Conservation (phyloP, 1,284 basidiomycete genomes). For the Grifola frondosa region DNA sequence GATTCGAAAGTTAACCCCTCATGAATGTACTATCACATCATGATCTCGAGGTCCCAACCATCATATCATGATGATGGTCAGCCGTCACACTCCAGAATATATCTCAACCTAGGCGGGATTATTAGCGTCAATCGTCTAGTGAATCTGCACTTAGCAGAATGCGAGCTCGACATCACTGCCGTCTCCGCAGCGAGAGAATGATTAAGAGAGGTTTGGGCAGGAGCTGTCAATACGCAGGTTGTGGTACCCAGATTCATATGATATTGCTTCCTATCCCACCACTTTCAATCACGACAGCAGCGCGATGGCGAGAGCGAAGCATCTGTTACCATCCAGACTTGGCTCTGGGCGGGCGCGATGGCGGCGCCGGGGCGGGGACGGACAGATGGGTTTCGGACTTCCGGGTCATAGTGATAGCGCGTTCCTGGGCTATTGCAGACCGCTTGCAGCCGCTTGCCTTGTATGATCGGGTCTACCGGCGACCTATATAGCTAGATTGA, state of each 20-base stretch:
- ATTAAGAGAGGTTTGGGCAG: conserved; percentile 11
- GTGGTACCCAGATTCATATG: too few species aligned
- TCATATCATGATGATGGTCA: conserved; percentile 11
- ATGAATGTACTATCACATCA: too few species aligned
- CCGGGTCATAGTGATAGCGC: conserved; percentile 21
- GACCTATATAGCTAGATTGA: conserved; percentile 26
- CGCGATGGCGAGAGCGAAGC: too few species aligned
- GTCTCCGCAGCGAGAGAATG: conserved; percentile 4
- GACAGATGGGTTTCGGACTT: conserved; percentile 15
- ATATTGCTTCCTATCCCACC: too few species aligned
- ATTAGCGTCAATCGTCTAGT: conserved; percentile 3
- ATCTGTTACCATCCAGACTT: too few species aligned
- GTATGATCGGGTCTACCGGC: conserved; percentile 20
- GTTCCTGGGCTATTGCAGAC: conserved; percentile 21
- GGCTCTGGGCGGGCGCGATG: not conserved
- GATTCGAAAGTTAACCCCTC: too few species aligned
- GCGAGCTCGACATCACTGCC: conserved; percentile 2
- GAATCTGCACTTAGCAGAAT: conserved; percentile 6
- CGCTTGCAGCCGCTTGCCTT: conserved; percentile 2
- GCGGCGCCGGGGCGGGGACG: conserved; percentile 6
- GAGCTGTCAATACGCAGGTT: conserved; percentile 11
- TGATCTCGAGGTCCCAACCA: conserved; percentile 2
- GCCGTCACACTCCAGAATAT: conserved; percentile 10
- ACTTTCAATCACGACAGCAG: too few species aligned
- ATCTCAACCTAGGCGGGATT: conserved; percentile 9